These are phyloP conservation scores for Lentinula guzmanii DNA, from an alignment of 768 basidiomycete species.

Conservation along the genomic window DNA sequence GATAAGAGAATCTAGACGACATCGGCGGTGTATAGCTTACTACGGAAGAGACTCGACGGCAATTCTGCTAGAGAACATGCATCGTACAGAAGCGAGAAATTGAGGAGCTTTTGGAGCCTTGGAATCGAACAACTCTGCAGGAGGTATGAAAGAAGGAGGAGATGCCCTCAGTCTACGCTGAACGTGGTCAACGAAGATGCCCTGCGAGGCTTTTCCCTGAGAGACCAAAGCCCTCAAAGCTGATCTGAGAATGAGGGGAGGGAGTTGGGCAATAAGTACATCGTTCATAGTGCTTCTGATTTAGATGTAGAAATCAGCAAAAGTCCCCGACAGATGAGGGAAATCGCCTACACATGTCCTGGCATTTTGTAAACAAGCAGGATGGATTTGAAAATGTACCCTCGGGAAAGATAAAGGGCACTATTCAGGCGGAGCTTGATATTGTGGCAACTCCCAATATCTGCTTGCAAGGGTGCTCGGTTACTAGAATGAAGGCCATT, in stretches of 20 bases:
- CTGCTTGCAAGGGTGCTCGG: not conserved
- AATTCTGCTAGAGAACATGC: constrained; percentile 12
- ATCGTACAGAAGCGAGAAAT: constrained; percentile 8
- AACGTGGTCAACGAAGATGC: constrained; percentile 11
- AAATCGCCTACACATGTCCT: constrained; percentile 1
- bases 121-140: constrained; percentile 5
- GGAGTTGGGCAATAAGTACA: constrained; percentile 11
- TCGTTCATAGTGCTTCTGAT: constrained; percentile 14
- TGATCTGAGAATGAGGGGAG: constrained; percentile 10
- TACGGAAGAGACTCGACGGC: constrained; percentile 9
- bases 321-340: not conserved
- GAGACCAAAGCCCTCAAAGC: constrained; percentile 8
- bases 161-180: constrained; percentile 5
- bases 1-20: not conserved
- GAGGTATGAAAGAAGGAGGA: constrained; percentile 7
- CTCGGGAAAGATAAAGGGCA: not conserved
- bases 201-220: constrained; percentile 7
- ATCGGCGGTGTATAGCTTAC: not conserved
- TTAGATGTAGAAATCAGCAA: not conserved
- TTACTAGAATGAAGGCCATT: not conserved
- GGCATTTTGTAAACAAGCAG: not conserved
- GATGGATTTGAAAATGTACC: not conserved
- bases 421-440: not conserved
- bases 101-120: not conserved
- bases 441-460: not conserved